phyloP scores from a whole-genome alignment of 1,284 basidiomycete species.

The Amylostereum areolatum region DNA sequence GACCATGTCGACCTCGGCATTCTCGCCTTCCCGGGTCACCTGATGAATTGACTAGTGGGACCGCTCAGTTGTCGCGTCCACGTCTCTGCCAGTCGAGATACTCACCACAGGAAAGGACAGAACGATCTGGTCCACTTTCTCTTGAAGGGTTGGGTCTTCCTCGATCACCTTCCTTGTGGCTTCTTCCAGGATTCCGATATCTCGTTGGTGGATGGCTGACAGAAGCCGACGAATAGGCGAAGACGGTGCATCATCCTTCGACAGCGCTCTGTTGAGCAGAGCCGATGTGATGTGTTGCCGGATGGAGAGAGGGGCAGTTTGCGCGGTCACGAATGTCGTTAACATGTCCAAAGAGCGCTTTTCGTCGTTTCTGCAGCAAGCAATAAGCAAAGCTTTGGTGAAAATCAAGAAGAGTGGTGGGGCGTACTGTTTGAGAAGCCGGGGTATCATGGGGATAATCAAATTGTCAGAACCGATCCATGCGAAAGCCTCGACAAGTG shows the following conservation, averaged over 20 bases:
- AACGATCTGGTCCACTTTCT: slow-evolving; percentile 43
- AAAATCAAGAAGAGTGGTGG: slow-evolving; percentile 3
- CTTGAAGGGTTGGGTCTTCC: slow-evolving; percentile 33
- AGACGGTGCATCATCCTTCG: slow-evolving; percentile 11
- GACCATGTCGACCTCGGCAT: slow-evolving; percentile 32
- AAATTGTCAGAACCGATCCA: background rate
- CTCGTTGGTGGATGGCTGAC: slow-evolving; percentile 44
- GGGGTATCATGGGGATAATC: background rate
- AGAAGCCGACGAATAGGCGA: slow-evolving; percentile 24
- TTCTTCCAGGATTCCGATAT: slow-evolving; percentile 41
- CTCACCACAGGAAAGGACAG: slow-evolving; percentile 50
- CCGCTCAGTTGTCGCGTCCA: too few relatives aligned
- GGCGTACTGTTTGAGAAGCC: background rate
- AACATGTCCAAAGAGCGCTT: too few relatives aligned
- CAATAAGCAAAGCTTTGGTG: too few relatives aligned
- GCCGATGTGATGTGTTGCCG: slow-evolving; percentile 30
- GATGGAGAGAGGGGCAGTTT: slow-evolving; percentile 24
- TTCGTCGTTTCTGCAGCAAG: too few relatives aligned
- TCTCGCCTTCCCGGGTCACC: slow-evolving; percentile 1
- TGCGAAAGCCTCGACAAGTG: background rate
- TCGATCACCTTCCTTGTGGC: slow-evolving; percentile 31
- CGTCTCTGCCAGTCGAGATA: too few relatives aligned
- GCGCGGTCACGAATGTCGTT: too few relatives aligned
- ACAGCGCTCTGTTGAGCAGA: slow-evolving; percentile 27
- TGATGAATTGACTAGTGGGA: too few relatives aligned